phyloP scores from a whole-genome alignment of 768 basidiomycete species.

The Hygrophorus russula region DNA sequence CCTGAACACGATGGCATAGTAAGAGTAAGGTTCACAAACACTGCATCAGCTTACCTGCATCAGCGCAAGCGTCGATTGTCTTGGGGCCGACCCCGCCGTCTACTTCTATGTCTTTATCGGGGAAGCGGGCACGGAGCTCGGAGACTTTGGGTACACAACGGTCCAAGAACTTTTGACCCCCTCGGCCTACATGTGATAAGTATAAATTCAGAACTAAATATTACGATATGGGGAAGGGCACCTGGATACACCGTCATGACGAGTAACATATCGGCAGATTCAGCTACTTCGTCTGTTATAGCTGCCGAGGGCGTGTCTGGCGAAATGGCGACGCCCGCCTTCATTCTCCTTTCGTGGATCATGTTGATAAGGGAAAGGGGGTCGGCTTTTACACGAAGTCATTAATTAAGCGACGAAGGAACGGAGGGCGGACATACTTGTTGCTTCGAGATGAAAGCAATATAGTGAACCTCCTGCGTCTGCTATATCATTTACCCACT shows the following conservation, averaged over 20 bases:
- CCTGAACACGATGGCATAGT: constrained; percentile 33
- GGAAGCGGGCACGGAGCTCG: constrained; percentile 84
- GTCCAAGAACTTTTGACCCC: constrained; percentile 94
- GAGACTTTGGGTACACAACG: constrained; percentile 88
- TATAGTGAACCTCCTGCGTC: constrained; percentile 91
- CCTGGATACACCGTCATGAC: constrained; percentile 99
- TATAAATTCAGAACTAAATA: background rate
- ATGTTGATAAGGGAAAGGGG: constrained; percentile 66
- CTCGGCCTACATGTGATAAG: constrained; percentile 43
- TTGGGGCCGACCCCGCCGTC: constrained; percentile 95
- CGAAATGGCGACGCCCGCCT: constrained; percentile 92
- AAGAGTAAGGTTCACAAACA: background rate
- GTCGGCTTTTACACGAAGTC: constrained; percentile 32
- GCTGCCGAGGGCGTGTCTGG: constrained; percentile 85
- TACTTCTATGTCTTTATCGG: constrained; percentile 93
- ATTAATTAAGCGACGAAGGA: background rate
- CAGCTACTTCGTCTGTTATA: constrained; percentile 78
- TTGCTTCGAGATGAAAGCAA: constrained; percentile 94
- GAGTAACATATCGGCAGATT: constrained; percentile 85
- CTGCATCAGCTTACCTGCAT: constrained; percentile 51
- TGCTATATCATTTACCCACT: constrained; percentile 98
- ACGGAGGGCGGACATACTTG: constrained; percentile 39
- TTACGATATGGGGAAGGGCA: constrained; percentile 17
- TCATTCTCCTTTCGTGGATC: constrained; percentile 82
- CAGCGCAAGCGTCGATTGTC: constrained; percentile 78